Base-by-base conservation (phyloP, 2,329 filamentous ascomycete species). In the Neurospora crassa region DNA sequence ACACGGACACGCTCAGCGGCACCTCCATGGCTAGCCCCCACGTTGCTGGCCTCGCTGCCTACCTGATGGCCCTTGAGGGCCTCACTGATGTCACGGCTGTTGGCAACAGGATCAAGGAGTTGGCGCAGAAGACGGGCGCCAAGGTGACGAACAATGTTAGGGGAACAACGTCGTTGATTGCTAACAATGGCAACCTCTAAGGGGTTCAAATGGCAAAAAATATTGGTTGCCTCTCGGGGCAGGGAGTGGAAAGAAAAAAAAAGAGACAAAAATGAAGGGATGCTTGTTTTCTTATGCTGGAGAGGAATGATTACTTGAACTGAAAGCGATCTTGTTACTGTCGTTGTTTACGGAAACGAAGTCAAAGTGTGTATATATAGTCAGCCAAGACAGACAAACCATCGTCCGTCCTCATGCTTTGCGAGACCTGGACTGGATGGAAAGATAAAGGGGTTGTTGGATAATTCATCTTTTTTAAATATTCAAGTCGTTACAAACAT, bases 11-110 rank as follows among this genome's bases (percentile, higher is more conserved):
- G 20, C 80, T 88, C 68, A 86, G 83, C 75, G 87, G 87, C 69
- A 88, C 87, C 73, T 86, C 85, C 73, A 91, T 91, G 89, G 89
- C 90, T 37, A 85, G 86, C 14, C 90, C 90, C 1, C 90, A 92
- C 78, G 84, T 92, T 70, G 86, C 88, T 68, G 91, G 91, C 68
- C 82, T 92, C 3, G 89, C 88, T 16, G 89, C 89, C 40, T 92
- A 92, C 80, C 81, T 92, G 41, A 89, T 92, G 82, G 76, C 81
- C 69, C 83, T 89, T 70, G 85, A 88, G 80, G 76, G 79, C 70
- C 79, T 89, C 73, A 82, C 79, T 8, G 79, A 80, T 68, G 81
- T 86, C 34, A 80, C 78, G 53, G 80, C 76, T 14, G 83, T 89
- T 70, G 80, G 80, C 42, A 74, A 81, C 71, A 81, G 83, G 74